Conservation (phyloP, 2,329 filamentous ascomycete species). For the Penicillium hordei region DNA sequence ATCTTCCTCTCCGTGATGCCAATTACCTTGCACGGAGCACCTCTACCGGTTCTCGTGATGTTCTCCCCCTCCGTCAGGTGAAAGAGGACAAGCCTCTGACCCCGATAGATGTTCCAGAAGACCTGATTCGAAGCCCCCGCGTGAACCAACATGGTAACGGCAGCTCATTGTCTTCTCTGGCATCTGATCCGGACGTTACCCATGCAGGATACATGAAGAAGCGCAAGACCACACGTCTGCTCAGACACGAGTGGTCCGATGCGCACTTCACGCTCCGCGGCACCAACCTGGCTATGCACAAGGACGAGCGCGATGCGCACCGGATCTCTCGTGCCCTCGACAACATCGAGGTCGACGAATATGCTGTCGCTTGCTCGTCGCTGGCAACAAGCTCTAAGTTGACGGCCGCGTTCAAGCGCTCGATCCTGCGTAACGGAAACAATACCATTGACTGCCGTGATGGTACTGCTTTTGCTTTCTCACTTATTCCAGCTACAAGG, state of each 20-base stretch:
- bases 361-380: slow-evolving; percentile 61
- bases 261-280: slow-evolving; percentile 54
- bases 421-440: slow-evolving; percentile 67
- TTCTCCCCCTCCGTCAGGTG: not conserved
- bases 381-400: slow-evolving; percentile 76
- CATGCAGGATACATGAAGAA: not conserved
- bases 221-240: not conserved
- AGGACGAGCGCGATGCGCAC: slow-evolving; percentile 24
- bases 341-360: slow-evolving; percentile 28
- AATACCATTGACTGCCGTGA: slow-evolving; percentile 35
- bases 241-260: not conserved
- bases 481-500: slow-evolving; percentile 44
- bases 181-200: not conserved
- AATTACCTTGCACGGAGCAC: not conserved
- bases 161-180: not conserved
- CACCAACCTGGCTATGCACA: slow-evolving; percentile 56
- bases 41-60: not conserved
- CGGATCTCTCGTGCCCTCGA: slow-evolving; percentile 29
- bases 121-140: slow-evolving; percentile 1
- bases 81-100: not conserved
- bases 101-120: slow-evolving; percentile 1
- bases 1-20: not conserved
- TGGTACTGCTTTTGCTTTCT: slow-evolving; percentile 44
- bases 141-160: not conserved
- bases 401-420: slow-evolving; percentile 74